Percentiles rank a stretch among this genome's conserved stretches.
Conservation (phyloP, 352 stramenopile genomes). For the Elongisporangium prolatum region DNA sequence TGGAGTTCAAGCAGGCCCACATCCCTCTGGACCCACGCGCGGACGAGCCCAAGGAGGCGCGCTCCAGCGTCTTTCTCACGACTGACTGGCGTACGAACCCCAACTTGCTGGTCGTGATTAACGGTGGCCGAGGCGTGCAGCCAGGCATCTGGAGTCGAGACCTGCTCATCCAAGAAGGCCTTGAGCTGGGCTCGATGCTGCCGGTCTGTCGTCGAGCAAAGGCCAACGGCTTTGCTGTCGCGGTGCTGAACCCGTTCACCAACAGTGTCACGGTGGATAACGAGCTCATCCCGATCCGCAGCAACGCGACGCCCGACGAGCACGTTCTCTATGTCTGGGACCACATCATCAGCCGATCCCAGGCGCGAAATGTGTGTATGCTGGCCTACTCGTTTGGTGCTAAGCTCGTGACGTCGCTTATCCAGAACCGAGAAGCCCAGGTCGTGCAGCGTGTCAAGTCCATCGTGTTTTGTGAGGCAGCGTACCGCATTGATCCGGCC, state of each 20-base stretch:
- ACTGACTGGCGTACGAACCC: slow-evolving; percentile 56
- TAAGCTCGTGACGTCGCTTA: slow-evolving; percentile 60
- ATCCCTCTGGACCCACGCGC: slow-evolving; percentile 51
- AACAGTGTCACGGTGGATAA: slow-evolving; percentile 66
- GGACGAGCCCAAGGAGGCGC: slow-evolving; percentile 62
- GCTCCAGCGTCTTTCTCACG: slow-evolving; percentile 66
- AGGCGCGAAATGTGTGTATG: slow-evolving; percentile 56
- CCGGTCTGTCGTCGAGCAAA: slow-evolving; percentile 52
- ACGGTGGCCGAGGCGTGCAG: slow-evolving; percentile 56
- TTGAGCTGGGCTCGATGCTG: slow-evolving; percentile 76
- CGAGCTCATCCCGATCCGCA: slow-evolving; percentile 48
- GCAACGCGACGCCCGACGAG: slow-evolving; percentile 55
- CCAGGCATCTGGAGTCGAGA: slow-evolving; percentile 79
- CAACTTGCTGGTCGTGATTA: slow-evolving; percentile 69
- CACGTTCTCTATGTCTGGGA: slow-evolving; percentile 76
- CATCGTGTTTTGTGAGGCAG: slow-evolving; percentile 66
- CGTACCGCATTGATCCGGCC: slow-evolving; percentile 49
- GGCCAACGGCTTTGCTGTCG: slow-evolving; percentile 40
- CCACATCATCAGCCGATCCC: slow-evolving; percentile 55
- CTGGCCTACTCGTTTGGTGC: slow-evolving; percentile 69
- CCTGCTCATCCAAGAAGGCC: slow-evolving; percentile 67
- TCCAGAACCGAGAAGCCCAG: slow-evolving; percentile 57
- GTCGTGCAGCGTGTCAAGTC: slow-evolving; percentile 47
- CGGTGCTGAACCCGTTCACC: slow-evolving; percentile 67
- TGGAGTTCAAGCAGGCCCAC: slow-evolving; percentile 70